Conservation (phyloP, 305 asterid species). For the Solanum chacoense region DNA sequence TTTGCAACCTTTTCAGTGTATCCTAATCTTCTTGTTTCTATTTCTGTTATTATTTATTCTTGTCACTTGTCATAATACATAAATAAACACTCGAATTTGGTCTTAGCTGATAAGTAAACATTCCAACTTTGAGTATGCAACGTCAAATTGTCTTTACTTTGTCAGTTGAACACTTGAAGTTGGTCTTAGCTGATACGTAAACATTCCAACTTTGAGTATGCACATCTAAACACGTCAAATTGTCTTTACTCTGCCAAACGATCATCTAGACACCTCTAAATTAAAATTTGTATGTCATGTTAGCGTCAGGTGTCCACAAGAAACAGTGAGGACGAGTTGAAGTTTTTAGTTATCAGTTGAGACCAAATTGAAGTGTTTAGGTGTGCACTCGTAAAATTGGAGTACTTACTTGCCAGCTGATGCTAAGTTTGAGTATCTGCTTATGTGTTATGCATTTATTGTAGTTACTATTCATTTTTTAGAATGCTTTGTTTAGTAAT, state of each 20-base stretch:
- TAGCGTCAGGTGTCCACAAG: background rate
- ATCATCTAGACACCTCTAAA: background rate
- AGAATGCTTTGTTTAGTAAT: background rate
- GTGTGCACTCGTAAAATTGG: background rate
- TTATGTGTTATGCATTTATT: background rate
- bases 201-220: background rate
- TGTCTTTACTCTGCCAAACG: background rate
- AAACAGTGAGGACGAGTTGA: background rate
- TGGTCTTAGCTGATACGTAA: background rate
- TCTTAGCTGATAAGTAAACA: background rate
- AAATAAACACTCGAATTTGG: background rate
- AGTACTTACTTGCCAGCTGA: background rate
- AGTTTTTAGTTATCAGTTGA: background rate
- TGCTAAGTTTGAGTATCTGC: background rate
- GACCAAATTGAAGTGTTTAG: background rate
- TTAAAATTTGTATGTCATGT: background rate
- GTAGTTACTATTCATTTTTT: background rate
- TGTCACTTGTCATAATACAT: background rate
- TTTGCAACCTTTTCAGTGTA: background rate
- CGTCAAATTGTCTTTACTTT: background rate
- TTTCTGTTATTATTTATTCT: background rate
- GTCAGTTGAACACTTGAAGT: background rate
- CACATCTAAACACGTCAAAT: background rate
- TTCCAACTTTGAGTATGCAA: background rate
- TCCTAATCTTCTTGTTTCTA: background rate